Percentiles rank a stretch among this genome's conserved stretches.
phyloP scores from a whole-genome alignment of 2,329 filamentous ascomycete genomes.

The Chaetoscypha palmicola region DNA sequence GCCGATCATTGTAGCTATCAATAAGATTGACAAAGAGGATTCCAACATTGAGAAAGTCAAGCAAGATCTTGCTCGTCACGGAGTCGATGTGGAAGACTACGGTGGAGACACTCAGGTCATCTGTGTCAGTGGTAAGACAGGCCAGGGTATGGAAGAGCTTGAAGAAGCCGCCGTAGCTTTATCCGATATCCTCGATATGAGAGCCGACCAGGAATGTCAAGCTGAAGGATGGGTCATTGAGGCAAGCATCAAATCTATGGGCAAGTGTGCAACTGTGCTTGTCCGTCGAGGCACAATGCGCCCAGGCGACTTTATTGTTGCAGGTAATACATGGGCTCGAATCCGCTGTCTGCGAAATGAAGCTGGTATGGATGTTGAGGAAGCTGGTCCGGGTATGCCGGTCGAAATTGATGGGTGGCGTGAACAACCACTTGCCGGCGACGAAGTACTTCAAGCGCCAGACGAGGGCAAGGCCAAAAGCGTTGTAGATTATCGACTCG shows the following conservation, averaged over 20 bases:
- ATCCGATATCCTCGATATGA: conserved; percentile 84
- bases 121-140: conserved; percentile 87
- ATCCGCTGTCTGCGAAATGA: conserved; percentile 83
- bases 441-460: conserved; percentile 76
- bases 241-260: conserved; percentile 76
- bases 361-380: conserved; percentile 61
- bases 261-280: conserved; percentile 81
- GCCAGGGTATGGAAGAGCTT: conserved; percentile 80
- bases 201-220: conserved; percentile 67
- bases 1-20: conserved; percentile 95
- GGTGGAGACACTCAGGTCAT: conserved; percentile 93
- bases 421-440: conserved; percentile 77
- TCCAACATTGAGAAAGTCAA: conserved; percentile 79
- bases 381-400: conserved; percentile 80
- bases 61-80: conserved; percentile 72
- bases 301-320: conserved; percentile 75
- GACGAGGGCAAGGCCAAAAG: conserved; percentile 72
- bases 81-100: conserved; percentile 88
- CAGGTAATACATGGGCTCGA: conserved; percentile 80
- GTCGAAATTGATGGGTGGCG: conserved; percentile 95
- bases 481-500: conserved; percentile 69
- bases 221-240: conserved; percentile 94
- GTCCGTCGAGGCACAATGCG: conserved; percentile 81
- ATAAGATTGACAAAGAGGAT: conserved; percentile 88
- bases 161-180: conserved; percentile 85